Base-by-base conservation (phyloP, 148 eudicot species). In the Linanthus parryae region DNA sequence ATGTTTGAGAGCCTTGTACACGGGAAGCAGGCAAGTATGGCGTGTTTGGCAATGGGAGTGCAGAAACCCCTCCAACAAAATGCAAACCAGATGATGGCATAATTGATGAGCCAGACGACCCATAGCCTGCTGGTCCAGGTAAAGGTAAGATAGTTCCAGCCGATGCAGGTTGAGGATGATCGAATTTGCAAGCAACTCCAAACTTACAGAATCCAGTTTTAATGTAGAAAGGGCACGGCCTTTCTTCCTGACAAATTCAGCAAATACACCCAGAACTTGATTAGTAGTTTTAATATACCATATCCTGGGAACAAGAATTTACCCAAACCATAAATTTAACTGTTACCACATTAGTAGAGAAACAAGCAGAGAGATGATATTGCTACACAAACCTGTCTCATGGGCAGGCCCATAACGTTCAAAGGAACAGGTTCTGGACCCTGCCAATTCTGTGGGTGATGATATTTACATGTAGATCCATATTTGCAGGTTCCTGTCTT, bases 401-500 rank as follows among this genome's bases (percentile, higher is more conserved):
- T 56, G 29, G 95, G 95, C 31, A 77, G 71, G 22, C 90, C 91
- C 54, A 77, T 31, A 28, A 54, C 39, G 56, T 83, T 87, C 52
- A 83, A 47, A 4, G 42, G 19, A 21, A 69, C 63, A 2, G 67
- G 73, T 59, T 58, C 68, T 14, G 66, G 71, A 62, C 67, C 76
- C 60, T 62, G 73, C 63, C 77, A 75, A 31, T 85, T 77, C 61
- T 57, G 58, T 5, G 95, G 95, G 60, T 87, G 95, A 70, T 83
- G 70, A 50, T 64, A 87, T 65, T 78, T 83, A 58, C 95, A 87
- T 17, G 70, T 51, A 16, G 80, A 62, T 41, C 95, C 95, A 75
- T 72, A 87, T 69, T 83, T 87, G 75, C 95, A 83, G 26, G 71
- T 54, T 24, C 88, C 95, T 17, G 88, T 83, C 67, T 73, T 87